Percentiles rank a stretch among this genome's conserved stretches.
Conservation (phyloP, 495 filamentous ascomycete genomes). For the Elaphomyces granulatus region DNA sequence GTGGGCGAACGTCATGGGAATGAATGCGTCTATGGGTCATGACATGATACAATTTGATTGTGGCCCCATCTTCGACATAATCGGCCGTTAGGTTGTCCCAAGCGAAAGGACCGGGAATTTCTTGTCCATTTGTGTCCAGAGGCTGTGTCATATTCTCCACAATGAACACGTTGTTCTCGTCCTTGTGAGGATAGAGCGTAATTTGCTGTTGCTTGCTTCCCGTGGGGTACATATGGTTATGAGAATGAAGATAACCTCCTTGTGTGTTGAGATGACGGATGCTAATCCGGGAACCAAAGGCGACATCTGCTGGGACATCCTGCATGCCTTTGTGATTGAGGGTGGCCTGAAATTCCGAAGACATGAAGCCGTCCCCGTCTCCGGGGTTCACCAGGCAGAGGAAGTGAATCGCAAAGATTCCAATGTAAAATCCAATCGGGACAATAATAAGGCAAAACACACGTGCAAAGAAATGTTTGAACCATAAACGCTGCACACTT, state of each 20-base stretch:
- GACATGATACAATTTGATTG: constrained; percentile 70
- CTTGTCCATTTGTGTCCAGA: constrained; percentile 52
- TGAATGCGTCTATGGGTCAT: constrained; percentile 79
- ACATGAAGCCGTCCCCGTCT: constrained; percentile 98
- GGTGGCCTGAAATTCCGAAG: constrained; percentile 95
- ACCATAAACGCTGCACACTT: constrained; percentile 52
- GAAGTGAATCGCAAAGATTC: constrained; percentile 95
- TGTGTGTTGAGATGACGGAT: constrained; percentile 94
- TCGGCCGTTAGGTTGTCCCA: constrained; percentile 63
- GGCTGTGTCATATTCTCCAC: constrained; percentile 94
- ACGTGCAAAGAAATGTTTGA: constrained; percentile 89
- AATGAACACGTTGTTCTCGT: constrained; percentile 92
- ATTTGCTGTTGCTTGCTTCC: constrained; percentile 98
- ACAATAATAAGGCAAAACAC: constrained; percentile 87
- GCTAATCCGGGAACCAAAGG: constrained; percentile 70
- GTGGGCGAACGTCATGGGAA: constrained; percentile 95
- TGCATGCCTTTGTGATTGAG: constrained; percentile 93
- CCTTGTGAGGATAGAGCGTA: constrained; percentile 96
- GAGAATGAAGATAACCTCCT: constrained; percentile 93
- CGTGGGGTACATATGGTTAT: constrained; percentile 91
- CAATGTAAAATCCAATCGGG: constrained; percentile 79
- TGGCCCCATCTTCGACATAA: constrained; percentile 63
- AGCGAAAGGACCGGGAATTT: constrained; percentile 63
- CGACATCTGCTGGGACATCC: constrained; percentile 84
- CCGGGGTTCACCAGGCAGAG: constrained; percentile 83